phyloP scores from a whole-genome alignment of 2,329 filamentous ascomycete species.

The Fusarium solani-melongenae region DNA sequence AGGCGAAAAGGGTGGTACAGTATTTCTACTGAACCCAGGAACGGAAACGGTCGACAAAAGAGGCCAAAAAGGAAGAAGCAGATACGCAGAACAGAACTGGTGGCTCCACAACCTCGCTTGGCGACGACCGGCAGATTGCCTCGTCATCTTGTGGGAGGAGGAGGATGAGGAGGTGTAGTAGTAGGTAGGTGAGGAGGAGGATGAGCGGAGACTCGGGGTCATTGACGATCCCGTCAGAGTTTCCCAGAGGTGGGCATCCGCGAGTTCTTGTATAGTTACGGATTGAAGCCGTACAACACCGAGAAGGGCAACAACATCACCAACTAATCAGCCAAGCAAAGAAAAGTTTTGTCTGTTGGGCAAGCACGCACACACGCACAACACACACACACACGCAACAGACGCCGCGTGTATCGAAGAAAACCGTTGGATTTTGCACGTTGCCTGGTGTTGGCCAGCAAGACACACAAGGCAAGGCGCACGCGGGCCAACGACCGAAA shows the following conservation, averaged over 20 bases:
- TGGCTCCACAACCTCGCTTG: slow-evolving; percentile 26
- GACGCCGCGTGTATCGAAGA: slow-evolving; percentile 29
- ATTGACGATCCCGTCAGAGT: slow-evolving; percentile 20
- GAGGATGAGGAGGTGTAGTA: not conserved
- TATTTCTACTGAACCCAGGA: not conserved
- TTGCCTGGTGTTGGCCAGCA: slow-evolving; percentile 17
- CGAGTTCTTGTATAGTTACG: not conserved
- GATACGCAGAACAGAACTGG: slow-evolving; percentile 25
- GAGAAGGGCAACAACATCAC: not conserved
- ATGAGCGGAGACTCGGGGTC: slow-evolving; percentile 19
- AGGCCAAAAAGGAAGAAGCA: slow-evolving; percentile 21
- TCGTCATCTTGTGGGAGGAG: slow-evolving; percentile 16
- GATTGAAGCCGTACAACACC: not conserved
- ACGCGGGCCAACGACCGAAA: slow-evolving; percentile 18
- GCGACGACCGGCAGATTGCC: slow-evolving; percentile 28
- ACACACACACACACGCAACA: slow-evolving; percentile 9
- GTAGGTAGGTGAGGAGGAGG: not conserved
- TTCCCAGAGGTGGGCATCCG: not conserved
- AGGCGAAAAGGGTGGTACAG: not conserved
- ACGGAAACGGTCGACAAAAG: slow-evolving; percentile 25
- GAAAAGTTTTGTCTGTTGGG: slow-evolving; percentile 17
- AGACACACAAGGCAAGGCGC: slow-evolving; percentile 1
- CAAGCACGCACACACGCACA: not conserved
- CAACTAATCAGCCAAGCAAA: slow-evolving; percentile 1
- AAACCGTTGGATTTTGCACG: slow-evolving; percentile 19